Percentiles rank a stretch among this genome's conserved stretches.
Conservation (phyloP, 257 asterid genomes). For the Rhazya stricta region DNA sequence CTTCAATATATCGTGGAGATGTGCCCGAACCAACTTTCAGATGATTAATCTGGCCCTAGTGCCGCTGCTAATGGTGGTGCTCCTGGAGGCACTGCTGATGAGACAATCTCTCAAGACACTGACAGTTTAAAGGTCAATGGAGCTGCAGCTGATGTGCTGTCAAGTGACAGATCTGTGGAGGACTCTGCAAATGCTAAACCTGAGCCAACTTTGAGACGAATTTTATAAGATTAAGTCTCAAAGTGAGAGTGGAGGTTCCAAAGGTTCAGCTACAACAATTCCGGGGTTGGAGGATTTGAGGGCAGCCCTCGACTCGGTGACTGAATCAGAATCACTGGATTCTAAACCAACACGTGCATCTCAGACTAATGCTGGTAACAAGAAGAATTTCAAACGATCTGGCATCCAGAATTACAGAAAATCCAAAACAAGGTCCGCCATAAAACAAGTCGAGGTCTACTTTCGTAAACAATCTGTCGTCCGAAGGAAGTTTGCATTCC, state of each 20-base stretch:
- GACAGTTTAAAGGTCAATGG: constrained; percentile 17
- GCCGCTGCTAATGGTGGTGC: constrained; percentile 20
- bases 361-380: neutral
- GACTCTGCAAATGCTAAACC: constrained; percentile 10
- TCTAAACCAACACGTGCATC: constrained; percentile 6
- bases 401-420: too few species aligned
- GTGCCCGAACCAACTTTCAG: constrained; percentile 41
- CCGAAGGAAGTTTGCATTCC: too few species aligned
- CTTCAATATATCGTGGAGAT: constrained; percentile 40
- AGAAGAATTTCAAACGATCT: too few species aligned
- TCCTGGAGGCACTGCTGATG: constrained; percentile 28
- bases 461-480: too few species aligned
- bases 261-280: neutral
- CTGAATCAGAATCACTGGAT: neutral
- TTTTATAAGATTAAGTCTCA: constrained; percentile 12
- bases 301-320: constrained; percentile 20
- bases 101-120: constrained; percentile 17
- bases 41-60: constrained; percentile 23
- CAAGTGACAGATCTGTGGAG: constrained; percentile 17
- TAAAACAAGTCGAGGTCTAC: too few species aligned
- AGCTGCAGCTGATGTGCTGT: constrained; percentile 10
- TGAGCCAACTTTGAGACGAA: neutral
- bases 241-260: constrained; percentile 14
- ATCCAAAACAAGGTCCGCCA: too few species aligned
- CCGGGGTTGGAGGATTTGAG: constrained; percentile 25